These are phyloP conservation scores for Alternaria arbusti DNA, from an alignment of 2,329 filamentous ascomycete species.

Conservation along the genomic window DNA sequence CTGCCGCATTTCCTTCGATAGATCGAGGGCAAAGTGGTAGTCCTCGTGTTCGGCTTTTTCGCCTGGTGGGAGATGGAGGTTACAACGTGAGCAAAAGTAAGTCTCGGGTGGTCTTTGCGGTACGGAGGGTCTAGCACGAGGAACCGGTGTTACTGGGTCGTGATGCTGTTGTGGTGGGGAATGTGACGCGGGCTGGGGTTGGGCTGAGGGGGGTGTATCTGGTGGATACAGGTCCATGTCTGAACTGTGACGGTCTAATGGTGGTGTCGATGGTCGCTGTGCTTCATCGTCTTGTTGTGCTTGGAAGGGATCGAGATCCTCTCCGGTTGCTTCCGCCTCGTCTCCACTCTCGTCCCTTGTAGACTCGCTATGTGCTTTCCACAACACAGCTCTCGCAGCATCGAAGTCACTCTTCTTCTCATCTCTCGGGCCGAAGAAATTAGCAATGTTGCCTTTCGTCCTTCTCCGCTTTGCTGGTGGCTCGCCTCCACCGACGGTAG, in stretches of 20 bases:
- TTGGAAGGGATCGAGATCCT: conserved; percentile 22
- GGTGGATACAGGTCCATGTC: conserved; percentile 17
- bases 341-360: conserved; percentile 34
- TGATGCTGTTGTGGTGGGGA: conserved; percentile 11
- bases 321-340: conserved; percentile 11
- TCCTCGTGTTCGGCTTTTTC: conserved; percentile 81
- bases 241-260: conserved; percentile 2
- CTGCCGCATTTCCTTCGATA: conserved; percentile 66
- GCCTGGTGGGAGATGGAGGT: conserved; percentile 62
- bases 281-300: conserved; percentile 18
- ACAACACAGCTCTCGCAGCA: conserved; percentile 37
- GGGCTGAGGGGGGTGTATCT: conserved; percentile 42
- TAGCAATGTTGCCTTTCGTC: conserved; percentile 46
- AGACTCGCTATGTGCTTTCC: conserved; percentile 36
- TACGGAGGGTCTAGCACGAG: background rate
- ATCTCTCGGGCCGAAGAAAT: conserved; percentile 44
- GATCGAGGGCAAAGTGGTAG: conserved; percentile 91
- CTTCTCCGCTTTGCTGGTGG: conserved; percentile 40
- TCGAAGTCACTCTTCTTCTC: conserved; percentile 44
- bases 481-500: conserved; percentile 14
- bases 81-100: conserved; percentile 70
- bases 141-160: conserved; percentile 1
- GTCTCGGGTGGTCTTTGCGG: conserved; percentile 36
- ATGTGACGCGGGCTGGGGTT: conserved; percentile 22
- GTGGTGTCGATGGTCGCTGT: conserved; percentile 22